Conservation (phyloP, 352 stramenopile species). For the Phytophthora macrochlamydospora region DNA sequence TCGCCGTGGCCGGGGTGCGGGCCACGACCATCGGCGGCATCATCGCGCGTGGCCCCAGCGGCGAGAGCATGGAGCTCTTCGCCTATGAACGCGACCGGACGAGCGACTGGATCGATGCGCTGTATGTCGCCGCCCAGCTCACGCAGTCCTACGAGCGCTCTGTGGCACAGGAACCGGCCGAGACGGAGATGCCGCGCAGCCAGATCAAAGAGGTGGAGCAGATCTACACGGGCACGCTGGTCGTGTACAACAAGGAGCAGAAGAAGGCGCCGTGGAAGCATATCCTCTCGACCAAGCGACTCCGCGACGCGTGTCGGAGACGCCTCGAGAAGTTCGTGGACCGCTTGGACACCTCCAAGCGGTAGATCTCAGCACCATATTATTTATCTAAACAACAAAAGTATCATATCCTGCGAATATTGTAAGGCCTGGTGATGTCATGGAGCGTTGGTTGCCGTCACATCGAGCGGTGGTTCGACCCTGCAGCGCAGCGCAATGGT, state of each 20-base stretch:
- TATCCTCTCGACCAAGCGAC: conserved; percentile 41
- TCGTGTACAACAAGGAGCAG: conserved; percentile 73
- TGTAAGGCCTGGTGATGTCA: neutral
- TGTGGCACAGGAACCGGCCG: conserved; percentile 28
- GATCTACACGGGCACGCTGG: conserved; percentile 67
- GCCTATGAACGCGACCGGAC: conserved; percentile 63
- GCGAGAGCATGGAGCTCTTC: conserved; percentile 80
- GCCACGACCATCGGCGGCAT: conserved; percentile 55
- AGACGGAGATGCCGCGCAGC: conserved; percentile 17
- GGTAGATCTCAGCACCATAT: conserved; percentile 18
- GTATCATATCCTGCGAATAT: neutral
- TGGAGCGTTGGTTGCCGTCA: neutral
- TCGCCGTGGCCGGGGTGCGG: conserved; percentile 60
- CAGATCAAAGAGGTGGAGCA: conserved; percentile 45
- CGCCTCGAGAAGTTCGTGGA: conserved; percentile 69
- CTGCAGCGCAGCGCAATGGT: too few species aligned
- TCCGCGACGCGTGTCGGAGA: conserved; percentile 48
- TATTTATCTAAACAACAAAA: neutral
- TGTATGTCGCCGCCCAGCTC: conserved; percentile 62
- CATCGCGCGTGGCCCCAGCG: conserved; percentile 49
- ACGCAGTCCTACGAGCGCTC: conserved; percentile 56
- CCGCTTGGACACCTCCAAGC: conserved; percentile 52
- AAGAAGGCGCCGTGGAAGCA: conserved; percentile 47
- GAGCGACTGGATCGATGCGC: conserved; percentile 65
- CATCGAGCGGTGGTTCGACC: too few species aligned